phyloP scores from a whole-genome alignment of 2,329 filamentous ascomycete genomes.

The Aureobasidium subglaciale region DNA sequence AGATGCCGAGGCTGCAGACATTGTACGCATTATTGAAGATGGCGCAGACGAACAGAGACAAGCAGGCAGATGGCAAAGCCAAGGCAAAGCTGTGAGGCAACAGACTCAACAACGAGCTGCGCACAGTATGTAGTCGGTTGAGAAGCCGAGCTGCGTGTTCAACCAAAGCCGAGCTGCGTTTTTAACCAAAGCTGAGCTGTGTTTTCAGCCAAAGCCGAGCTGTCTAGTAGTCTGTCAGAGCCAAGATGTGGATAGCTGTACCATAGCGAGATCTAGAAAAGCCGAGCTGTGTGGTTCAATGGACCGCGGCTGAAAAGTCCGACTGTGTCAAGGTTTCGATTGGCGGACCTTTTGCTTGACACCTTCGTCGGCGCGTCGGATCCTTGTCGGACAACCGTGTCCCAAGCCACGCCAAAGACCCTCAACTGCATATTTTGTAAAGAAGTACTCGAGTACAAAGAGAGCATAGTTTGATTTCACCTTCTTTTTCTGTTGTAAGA shows the following conservation, averaged over 20 bases:
- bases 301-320: not conserved
- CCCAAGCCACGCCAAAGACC: too few species aligned
- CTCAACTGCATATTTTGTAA: not conserved
- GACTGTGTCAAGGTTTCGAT: conserved; percentile 4
- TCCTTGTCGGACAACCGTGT: not conserved
- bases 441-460: not conserved
- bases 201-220: too few species aligned
- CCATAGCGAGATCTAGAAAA: too few species aligned
- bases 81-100: conserved; percentile 5
- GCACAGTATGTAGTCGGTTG: too few species aligned
- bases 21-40: conserved; percentile 60
- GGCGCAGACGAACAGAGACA: conserved; percentile 49
- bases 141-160: too few species aligned
- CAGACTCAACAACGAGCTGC: too few species aligned
- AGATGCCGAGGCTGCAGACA: conserved; percentile 60
- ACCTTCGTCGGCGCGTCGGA: not conserved
- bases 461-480: too few species aligned
- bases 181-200: too few species aligned
- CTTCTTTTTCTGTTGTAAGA: too few species aligned
- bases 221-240: too few species aligned
- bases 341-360: conserved; percentile 5
- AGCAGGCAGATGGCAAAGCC: conserved; percentile 1
- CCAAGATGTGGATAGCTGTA: too few species aligned
- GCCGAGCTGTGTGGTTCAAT: not conserved
- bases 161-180: too few species aligned